phyloP scores from a whole-genome alignment of 208 protist genomes.

The Strigomonas culicis region DNA sequence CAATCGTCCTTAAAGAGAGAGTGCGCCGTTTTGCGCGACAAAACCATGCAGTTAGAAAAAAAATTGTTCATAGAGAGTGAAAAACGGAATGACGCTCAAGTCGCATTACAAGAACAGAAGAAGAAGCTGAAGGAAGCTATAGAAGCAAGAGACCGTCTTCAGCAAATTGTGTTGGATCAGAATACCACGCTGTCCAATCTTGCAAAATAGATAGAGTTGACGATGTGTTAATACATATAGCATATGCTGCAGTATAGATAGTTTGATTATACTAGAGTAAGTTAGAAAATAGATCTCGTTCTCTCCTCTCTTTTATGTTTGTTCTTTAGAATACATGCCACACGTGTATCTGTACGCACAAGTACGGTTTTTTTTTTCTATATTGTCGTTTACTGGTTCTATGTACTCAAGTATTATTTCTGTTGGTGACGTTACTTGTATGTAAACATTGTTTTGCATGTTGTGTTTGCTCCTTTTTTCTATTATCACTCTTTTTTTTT shows the following conservation, averaged over 20 bases:
- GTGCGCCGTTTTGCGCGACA: not conserved
- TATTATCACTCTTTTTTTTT: constrained; percentile 13
- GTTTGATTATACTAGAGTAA: not conserved
- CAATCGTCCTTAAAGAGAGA: not conserved
- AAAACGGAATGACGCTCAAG: constrained; percentile 13
- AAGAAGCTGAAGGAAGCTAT: constrained; percentile 38
- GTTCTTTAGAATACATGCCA: not conserved
- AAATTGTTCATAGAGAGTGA: constrained; percentile 23
- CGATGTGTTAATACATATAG: constrained; percentile 7
- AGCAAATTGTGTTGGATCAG: constrained; percentile 77
- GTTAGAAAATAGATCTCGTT: not conserved
- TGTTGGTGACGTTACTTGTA: not conserved
- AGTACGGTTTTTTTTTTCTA: constrained; percentile 14
- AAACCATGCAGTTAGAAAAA: constrained; percentile 12
- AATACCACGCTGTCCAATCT: constrained; percentile 63
- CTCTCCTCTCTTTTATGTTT: not conserved
- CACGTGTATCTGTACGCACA: too few relatives aligned
- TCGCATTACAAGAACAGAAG: constrained; percentile 23
- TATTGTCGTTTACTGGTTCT: too few relatives aligned
- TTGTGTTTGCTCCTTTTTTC: not conserved
- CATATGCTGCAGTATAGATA: not conserved
- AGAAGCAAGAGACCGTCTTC: constrained; percentile 69
- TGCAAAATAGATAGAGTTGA: constrained; percentile 27
- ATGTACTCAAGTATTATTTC: too few relatives aligned
- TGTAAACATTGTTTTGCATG: not conserved